Conservation (phyloP, 2,329 filamentous ascomycete species). For the Stagonosporopsis vannaccii region DNA sequence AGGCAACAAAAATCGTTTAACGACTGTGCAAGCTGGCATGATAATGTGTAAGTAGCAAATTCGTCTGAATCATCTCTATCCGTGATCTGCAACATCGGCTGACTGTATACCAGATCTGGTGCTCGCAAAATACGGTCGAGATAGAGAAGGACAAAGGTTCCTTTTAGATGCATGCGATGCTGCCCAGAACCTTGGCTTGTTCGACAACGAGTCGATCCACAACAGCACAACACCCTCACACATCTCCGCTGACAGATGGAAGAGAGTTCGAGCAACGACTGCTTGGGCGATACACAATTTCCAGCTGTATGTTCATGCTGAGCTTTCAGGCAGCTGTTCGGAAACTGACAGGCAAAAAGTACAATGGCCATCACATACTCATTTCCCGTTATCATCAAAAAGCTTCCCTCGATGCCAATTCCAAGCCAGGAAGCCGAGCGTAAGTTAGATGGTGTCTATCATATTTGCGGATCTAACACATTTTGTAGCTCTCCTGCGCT, state of each 20-base stretch:
- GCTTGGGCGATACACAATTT: constrained; percentile 44
- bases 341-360: constrained; percentile 21
- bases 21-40: constrained; percentile 37
- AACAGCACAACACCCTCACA: constrained; percentile 15
- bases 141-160: constrained; percentile 39
- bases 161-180: constrained; percentile 38
- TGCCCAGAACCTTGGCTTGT: constrained; percentile 33
- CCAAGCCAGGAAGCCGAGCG: constrained; percentile 36
- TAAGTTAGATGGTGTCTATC: constrained; percentile 1
- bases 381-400: constrained; percentile 30
- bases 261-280: constrained; percentile 33
- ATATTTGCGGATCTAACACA: constrained; percentile 3
- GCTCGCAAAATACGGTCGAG: constrained; percentile 41
- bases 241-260: constrained; percentile 31
- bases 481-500: constrained; percentile 33
- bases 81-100: not conserved
- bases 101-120: constrained; percentile 28
- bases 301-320: constrained; percentile 32
- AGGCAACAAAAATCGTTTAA: constrained; percentile 30
- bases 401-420: constrained; percentile 31
- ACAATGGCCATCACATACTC: constrained; percentile 40
- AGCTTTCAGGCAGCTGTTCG: no score
- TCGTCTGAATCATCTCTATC: no score
- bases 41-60: constrained; percentile 29
- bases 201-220: constrained; percentile 21